Evolutionary conservation across 2,329 filamentous ascomycete species (phyloP).

Genomic region (Beauveria sp.): DNA sequence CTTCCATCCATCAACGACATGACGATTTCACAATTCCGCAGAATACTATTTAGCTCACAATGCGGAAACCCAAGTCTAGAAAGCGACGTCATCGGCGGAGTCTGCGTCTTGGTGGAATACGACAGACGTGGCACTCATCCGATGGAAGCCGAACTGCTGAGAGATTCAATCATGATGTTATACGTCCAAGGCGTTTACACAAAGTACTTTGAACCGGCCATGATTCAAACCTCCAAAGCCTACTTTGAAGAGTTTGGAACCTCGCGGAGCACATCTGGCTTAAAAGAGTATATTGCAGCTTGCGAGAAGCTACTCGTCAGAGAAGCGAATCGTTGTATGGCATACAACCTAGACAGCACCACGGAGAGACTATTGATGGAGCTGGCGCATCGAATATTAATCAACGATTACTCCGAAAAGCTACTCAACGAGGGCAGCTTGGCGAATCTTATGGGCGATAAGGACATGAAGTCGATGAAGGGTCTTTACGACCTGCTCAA

Average conservation of each 20-base stretch:
- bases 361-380: constrained; percentile 73
- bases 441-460: constrained; percentile 62
- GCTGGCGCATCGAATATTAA: constrained; percentile 63
- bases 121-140: constrained; percentile 55
- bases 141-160: constrained; percentile 60
- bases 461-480: constrained; percentile 62
- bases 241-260: constrained; percentile 68
- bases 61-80: constrained; percentile 22
- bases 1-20: constrained; percentile 72
- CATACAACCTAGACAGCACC: constrained; percentile 72
- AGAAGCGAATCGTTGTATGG: constrained; percentile 71
- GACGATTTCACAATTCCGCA: constrained; percentile 67
- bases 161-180: constrained; percentile 71
- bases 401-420: constrained; percentile 58
- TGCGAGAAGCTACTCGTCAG: constrained; percentile 61
- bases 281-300: constrained; percentile 69
- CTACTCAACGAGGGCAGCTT: constrained; percentile 62
- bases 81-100: constrained; percentile 36
- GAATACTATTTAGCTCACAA: constrained; percentile 38
- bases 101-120: constrained; percentile 67
- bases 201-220: constrained; percentile 68
- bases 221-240: constrained; percentile 58
- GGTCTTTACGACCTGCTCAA: constrained; percentile 72
- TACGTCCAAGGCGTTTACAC: constrained; percentile 78
- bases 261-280: constrained; percentile 50